Percentiles rank a stretch among this genome's conserved stretches.
Evolutionary conservation across 2,329 filamentous ascomycete genomes (phyloP).

Genomic region (Penicillium sp.): DNA sequence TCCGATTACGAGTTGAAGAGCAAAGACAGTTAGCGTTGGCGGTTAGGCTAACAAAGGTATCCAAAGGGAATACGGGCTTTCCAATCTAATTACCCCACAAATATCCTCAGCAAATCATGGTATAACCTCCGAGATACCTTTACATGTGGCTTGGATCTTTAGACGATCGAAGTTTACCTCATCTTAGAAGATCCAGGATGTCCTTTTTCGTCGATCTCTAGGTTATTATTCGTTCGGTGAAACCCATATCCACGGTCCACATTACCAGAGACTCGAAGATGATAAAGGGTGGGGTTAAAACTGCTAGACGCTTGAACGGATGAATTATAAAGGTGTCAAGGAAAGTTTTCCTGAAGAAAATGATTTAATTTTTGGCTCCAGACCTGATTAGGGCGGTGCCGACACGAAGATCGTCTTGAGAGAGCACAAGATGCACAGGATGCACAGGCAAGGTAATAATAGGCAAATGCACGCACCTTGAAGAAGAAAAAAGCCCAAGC

Average conservation of each 20-base stretch:
- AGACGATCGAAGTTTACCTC: too few species aligned
- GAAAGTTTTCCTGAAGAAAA: neutral
- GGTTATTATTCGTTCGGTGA: slow-evolving; percentile 8
- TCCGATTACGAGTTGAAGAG: slow-evolving; percentile 10
- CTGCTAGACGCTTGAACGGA: neutral
- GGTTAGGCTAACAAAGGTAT: neutral
- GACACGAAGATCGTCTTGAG: neutral
- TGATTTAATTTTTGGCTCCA: neutral
- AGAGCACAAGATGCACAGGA: neutral
- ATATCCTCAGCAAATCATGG: slow-evolving; percentile 2
- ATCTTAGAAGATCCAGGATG: neutral
- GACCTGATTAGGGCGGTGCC: neutral
- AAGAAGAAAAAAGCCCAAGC: neutral
- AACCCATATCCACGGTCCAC: slow-evolving; percentile 16
- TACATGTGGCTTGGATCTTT: too few species aligned
- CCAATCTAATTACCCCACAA: slow-evolving; percentile 11
- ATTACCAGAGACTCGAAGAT: too few species aligned
- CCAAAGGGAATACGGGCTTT: neutral
- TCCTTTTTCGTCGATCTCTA: slow-evolving; percentile 6
- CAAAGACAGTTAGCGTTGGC: neutral
- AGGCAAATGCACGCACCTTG: neutral
- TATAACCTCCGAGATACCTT: neutral
- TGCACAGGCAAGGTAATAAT: neutral
- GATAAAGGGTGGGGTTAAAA: too few species aligned
- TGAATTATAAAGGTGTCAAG: neutral